Conservation (phyloP, 2,329 filamentous ascomycete genomes). For the Trichoderma guizhouense region DNA sequence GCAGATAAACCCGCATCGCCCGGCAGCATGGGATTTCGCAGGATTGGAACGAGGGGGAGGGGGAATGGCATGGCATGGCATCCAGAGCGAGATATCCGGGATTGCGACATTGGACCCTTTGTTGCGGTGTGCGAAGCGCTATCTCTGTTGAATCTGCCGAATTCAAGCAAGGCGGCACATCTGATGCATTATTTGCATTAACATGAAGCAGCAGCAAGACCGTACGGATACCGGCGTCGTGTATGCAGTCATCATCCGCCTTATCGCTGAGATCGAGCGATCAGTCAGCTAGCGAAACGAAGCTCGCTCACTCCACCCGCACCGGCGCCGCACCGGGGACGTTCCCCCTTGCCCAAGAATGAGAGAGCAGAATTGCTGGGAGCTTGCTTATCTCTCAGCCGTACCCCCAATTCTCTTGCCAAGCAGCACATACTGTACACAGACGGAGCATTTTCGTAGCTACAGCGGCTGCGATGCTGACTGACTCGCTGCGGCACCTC, state of each 20-base stretch:
- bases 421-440: neutral
- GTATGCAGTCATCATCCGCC: neutral
- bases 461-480: neutral
- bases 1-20: neutral
- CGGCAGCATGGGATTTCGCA: neutral
- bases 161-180: neutral
- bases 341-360: neutral
- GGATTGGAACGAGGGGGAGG: neutral
- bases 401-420: neutral
- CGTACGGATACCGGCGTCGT: neutral
- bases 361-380: neutral
- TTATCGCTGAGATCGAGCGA: conserved; percentile 9
- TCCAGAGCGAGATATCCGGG: neutral
- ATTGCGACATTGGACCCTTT: neutral
- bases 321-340: neutral
- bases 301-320: neutral
- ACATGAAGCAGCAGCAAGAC: neutral
- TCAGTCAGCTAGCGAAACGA: neutral
- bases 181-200: neutral
- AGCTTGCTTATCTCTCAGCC: neutral
- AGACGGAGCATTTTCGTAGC: neutral
- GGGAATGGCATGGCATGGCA: neutral
- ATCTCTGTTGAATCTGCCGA: neutral
- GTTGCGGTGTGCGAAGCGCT: neutral
- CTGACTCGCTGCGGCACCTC: neutral